phyloP scores from a whole-genome alignment of 2,329 filamentous ascomycete species.

The Cordyceps fumosorosea region DNA sequence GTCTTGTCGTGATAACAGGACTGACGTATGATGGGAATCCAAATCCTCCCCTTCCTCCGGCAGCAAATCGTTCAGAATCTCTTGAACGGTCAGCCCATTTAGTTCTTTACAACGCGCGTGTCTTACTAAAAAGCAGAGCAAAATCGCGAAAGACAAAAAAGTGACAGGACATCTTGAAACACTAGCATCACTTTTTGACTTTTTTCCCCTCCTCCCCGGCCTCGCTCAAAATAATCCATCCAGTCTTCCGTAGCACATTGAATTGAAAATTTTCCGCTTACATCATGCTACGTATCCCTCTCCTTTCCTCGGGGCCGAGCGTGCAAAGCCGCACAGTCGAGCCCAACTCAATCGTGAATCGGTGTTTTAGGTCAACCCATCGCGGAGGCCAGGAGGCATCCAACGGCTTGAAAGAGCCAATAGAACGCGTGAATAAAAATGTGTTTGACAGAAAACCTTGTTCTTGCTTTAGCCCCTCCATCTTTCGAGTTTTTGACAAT shows the following conservation, averaged over 20 bases:
- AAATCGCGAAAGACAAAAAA: not conserved
- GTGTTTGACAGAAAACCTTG: not conserved
- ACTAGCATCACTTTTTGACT: conserved; percentile 10
- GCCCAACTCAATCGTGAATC: not conserved
- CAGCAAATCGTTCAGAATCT: not conserved
- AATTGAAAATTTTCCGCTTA: not conserved
- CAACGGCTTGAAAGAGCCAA: not conserved
- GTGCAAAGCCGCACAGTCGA: not conserved
- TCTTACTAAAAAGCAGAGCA: not conserved
- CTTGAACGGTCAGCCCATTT: not conserved
- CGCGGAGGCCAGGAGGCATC: not conserved
- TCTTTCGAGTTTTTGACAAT: not conserved
- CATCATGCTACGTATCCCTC: not conserved
- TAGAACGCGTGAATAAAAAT: not conserved
- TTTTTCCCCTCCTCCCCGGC: not conserved
- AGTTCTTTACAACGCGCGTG: not conserved
- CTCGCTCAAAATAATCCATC: not conserved
- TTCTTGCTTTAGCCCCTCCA: not conserved
- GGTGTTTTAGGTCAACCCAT: not conserved
- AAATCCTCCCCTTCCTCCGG: not conserved
- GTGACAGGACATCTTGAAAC: not conserved
- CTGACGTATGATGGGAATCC: not conserved
- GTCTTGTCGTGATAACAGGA: not conserved
- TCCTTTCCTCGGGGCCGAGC: not conserved
- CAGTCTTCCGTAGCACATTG: not conserved